Conservation (phyloP, 352 stramenopile genomes). For the Globisporangium middletonii region DNA sequence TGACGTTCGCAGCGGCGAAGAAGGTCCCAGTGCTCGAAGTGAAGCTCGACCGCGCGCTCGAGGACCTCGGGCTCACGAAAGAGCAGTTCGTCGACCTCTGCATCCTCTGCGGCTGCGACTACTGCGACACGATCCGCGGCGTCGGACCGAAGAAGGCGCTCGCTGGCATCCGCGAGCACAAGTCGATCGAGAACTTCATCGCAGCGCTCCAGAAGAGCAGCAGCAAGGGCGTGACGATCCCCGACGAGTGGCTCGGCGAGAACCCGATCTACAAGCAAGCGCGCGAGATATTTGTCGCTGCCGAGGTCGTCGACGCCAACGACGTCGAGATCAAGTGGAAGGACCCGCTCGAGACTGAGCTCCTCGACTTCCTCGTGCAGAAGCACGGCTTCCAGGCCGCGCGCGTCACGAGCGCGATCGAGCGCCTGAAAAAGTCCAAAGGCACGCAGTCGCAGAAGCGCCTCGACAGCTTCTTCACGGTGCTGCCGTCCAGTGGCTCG, state of each 20-base stretch:
- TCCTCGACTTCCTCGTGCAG: constrained; percentile 94
- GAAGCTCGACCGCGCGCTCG: constrained; percentile 86
- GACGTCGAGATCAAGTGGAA: constrained; percentile 93
- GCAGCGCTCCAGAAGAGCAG: constrained; percentile 85
- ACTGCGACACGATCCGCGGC: constrained; percentile 96
- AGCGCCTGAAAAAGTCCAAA: constrained; percentile 95
- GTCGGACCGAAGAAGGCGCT: constrained; percentile 98
- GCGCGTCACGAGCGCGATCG: constrained; percentile 90
- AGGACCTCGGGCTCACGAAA: constrained; percentile 91
- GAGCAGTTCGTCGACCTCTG: constrained; percentile 98
- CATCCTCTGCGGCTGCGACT: constrained; percentile 98
- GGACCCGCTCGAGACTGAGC: constrained; percentile 83
- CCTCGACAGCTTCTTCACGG: constrained; percentile 96
- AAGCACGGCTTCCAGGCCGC: constrained; percentile 95
- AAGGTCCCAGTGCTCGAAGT: constrained; percentile 92
- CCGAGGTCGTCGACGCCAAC: constrained; percentile 59
- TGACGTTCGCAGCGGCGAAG: constrained; percentile 86
- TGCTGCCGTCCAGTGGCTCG: constrained; percentile 48
- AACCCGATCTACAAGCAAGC: constrained; percentile 91
- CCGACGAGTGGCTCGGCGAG: constrained; percentile 81
- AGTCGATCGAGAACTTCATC: constrained; percentile 94
- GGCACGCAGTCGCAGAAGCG: constrained; percentile 93
- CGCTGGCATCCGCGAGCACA: constrained; percentile 95
- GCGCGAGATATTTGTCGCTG: constrained; percentile 89
- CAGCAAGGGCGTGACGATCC: constrained; percentile 77